Evolutionary conservation across 306 rosid genomes (phyloP).

Genomic region (Potentilla sterilis): DNA sequence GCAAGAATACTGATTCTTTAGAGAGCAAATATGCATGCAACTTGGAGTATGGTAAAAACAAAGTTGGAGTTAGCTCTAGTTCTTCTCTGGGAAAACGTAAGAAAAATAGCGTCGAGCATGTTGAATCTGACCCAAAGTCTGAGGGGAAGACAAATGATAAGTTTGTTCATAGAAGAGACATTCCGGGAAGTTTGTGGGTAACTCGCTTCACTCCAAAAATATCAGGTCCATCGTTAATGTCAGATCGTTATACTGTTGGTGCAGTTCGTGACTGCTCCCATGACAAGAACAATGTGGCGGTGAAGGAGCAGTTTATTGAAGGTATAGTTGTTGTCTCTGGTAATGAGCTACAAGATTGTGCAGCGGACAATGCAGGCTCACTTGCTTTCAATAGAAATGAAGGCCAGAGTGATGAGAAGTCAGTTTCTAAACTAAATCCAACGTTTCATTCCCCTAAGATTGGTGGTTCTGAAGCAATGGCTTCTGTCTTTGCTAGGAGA

Average conservation of each 20-base stretch:
- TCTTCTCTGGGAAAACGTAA: constrained; percentile 46
- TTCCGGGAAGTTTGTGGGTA: constrained; percentile 62
- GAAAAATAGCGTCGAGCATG: constrained; percentile 32
- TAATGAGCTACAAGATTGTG: constrained; percentile 29
- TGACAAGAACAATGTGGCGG: constrained; percentile 31
- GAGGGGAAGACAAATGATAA: constrained; percentile 38
- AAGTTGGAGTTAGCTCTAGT: constrained; percentile 35
- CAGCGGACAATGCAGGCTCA: constrained; percentile 29
- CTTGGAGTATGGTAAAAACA: constrained; percentile 30
- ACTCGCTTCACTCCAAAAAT: constrained; percentile 58
- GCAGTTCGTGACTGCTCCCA: constrained; percentile 36
- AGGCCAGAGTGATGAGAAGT: constrained; percentile 32
- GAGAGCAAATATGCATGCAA: constrained; percentile 30
- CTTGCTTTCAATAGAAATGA: constrained; percentile 20
- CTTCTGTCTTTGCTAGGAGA: constrained; percentile 65
- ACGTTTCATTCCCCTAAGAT: constrained; percentile 29
- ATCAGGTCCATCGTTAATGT: constrained; percentile 25
- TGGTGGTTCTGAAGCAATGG: constrained; percentile 50
- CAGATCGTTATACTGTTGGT: constrained; percentile 28
- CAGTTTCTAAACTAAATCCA: constrained; percentile 26
- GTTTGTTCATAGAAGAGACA: constrained; percentile 29
- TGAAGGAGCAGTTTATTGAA: constrained; percentile 29
- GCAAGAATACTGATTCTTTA: constrained; percentile 20
- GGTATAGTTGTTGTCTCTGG: constrained; percentile 28
- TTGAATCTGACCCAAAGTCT: constrained; percentile 32